Conservation (phyloP, 2,329 filamentous ascomycete genomes). For the Trichoderma breve region DNA sequence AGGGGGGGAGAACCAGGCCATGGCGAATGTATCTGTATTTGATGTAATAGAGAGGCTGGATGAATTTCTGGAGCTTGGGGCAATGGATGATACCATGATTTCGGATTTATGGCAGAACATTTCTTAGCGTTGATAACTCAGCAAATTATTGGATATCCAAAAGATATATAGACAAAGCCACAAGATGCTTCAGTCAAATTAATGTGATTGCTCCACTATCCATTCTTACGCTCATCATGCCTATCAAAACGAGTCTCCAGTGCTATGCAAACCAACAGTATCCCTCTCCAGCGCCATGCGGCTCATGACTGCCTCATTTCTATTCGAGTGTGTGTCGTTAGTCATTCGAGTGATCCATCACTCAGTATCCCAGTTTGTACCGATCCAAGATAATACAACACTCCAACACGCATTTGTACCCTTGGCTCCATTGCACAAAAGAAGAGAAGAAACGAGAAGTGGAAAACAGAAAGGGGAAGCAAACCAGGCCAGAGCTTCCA, state of each 20-base stretch:
- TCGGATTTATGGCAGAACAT: background rate
- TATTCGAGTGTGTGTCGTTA: conserved; percentile 13
- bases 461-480: background rate
- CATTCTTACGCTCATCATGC: background rate
- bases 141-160: background rate
- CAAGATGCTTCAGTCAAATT: background rate
- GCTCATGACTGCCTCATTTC: background rate
- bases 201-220: background rate
- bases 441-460: background rate
- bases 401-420: background rate
- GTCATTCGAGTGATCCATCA: conserved; percentile 2
- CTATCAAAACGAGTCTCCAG: background rate
- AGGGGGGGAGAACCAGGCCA: background rate
- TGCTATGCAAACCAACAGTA: conserved; percentile 9
- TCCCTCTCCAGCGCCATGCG: conserved; percentile 3
- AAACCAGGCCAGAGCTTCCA: background rate
- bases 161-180: background rate
- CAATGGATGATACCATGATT: background rate
- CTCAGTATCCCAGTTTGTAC: background rate
- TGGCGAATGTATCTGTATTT: background rate
- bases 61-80: background rate
- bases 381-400: conserved; percentile 11
- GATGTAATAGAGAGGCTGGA: background rate
- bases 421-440: background rate
- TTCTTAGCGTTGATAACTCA: background rate